Percentiles rank a stretch among this genome's conserved stretches.
Evolutionary conservation across 768 basidiomycete genomes (phyloP).

Genomic region (Boletus reticulatus): DNA sequence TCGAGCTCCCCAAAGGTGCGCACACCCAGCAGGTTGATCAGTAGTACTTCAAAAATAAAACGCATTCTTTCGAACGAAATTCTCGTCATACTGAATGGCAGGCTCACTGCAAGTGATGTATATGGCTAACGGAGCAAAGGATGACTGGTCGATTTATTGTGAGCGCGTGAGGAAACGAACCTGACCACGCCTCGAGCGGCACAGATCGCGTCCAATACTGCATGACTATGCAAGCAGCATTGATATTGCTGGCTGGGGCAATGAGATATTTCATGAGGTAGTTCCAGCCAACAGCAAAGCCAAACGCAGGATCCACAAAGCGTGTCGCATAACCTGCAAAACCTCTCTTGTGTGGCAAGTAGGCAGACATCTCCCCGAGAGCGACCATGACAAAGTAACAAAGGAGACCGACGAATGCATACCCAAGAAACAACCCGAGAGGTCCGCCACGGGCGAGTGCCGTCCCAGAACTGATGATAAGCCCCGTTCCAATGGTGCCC

Average conservation of each 20-base stretch:
- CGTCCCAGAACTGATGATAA: slow-evolving; percentile 61
- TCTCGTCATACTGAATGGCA: neutral
- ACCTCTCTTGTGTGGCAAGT: slow-evolving; percentile 60
- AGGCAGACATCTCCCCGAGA: slow-evolving; percentile 37
- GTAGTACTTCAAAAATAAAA: neutral
- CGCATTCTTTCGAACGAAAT: neutral
- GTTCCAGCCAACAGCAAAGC: slow-evolving; percentile 52
- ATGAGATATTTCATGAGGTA: slow-evolving; percentile 66
- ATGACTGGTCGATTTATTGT: neutral
- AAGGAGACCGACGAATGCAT: slow-evolving; percentile 51
- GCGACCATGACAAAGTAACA: slow-evolving; percentile 63
- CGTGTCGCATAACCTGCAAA: slow-evolving; percentile 62
- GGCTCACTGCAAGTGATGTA: neutral
- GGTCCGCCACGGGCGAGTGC: slow-evolving; percentile 59
- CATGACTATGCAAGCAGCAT: slow-evolving; percentile 40
- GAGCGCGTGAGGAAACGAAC: neutral
- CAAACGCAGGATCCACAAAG: slow-evolving; percentile 67
- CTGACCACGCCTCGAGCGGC: slow-evolving; percentile 3
- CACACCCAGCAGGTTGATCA: slow-evolving; percentile 60
- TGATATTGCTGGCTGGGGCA: slow-evolving; percentile 65
- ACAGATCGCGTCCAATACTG: slow-evolving; percentile 4
- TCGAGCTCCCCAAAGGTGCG: slow-evolving; percentile 72
- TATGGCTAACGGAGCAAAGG: neutral
- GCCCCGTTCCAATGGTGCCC: slow-evolving; percentile 54
- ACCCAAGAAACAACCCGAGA: slow-evolving; percentile 44